phyloP scores from a whole-genome alignment of 805 yeast genomes.

The Schwanniomyces vanrijiae region DNA sequence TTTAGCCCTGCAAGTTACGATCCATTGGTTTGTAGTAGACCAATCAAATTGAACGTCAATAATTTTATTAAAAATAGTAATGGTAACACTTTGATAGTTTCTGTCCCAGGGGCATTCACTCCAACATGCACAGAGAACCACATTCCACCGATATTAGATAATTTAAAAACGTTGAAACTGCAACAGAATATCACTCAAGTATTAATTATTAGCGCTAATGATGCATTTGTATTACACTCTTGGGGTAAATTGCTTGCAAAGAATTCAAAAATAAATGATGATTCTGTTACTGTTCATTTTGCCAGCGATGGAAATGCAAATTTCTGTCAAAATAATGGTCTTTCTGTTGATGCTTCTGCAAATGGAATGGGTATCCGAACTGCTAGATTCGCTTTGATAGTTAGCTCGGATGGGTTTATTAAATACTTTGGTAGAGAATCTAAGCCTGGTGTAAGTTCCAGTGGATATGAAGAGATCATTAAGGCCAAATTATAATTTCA shows the following conservation, averaged over 20 bases:
- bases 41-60: conserved; percentile 34
- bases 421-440: conserved; percentile 36
- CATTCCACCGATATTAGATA: conserved; percentile 36
- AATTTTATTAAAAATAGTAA: conserved; percentile 22
- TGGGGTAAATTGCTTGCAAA: conserved; percentile 44
- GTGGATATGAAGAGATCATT: conserved; percentile 39
- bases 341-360: conserved; percentile 35
- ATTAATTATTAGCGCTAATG: conserved; percentile 40
- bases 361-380: conserved; percentile 40
- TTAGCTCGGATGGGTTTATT: conserved; percentile 26
- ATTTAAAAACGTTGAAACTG: conserved; percentile 28
- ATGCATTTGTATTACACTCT: conserved; percentile 43
- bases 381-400: conserved; percentile 39
- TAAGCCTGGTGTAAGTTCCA: conserved; percentile 29
- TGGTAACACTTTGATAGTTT: conserved; percentile 31
- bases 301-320: conserved; percentile 41
- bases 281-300: conserved; percentile 29
- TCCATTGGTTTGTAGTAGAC: conserved; percentile 36
- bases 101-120: conserved; percentile 74
- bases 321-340: conserved; percentile 28
- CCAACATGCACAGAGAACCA: conserved; percentile 52
- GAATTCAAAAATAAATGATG: conserved; percentile 15
- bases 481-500: conserved; percentile 30
- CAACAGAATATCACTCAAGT: conserved; percentile 30
- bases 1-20: conserved; percentile 21